Evolutionary conservation across 441 rosid species (phyloP).

Genomic region (Erodium texanum): DNA sequence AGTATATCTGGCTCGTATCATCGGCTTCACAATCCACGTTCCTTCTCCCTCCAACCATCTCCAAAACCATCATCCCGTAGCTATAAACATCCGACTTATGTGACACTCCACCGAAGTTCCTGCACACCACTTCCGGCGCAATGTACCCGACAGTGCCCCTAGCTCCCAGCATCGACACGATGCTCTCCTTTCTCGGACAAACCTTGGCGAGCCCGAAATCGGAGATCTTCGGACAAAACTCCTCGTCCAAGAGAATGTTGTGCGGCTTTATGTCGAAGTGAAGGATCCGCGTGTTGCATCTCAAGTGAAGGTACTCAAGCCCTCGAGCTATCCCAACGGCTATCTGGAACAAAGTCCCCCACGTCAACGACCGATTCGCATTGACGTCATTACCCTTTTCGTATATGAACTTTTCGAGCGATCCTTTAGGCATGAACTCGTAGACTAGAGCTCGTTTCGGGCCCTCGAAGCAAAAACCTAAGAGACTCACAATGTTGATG

Average conservation of each 20-base stretch:
- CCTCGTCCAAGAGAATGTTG: neutral
- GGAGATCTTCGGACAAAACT: slow-evolving; percentile 15
- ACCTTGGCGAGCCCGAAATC: slow-evolving; percentile 14
- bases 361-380: neutral
- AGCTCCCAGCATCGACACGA: slow-evolving; percentile 13
- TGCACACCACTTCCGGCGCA: slow-evolving; percentile 13
- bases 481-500: slow-evolving; percentile 13
- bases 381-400: neutral
- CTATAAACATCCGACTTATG: slow-evolving; percentile 16
- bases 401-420: slow-evolving; percentile 17
- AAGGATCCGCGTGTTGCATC: slow-evolving; percentile 11
- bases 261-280: neutral
- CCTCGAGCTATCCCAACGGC: slow-evolving; percentile 18
- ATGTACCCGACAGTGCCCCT: slow-evolving; percentile 6
- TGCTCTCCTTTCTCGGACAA: slow-evolving; percentile 8
- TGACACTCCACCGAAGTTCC: slow-evolving; percentile 13
- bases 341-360: slow-evolving; percentile 3
- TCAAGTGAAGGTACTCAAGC: slow-evolving; percentile 13
- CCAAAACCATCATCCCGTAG: slow-evolving; percentile 17
- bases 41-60: slow-evolving; percentile 9
- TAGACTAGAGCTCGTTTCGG: slow-evolving; percentile 10
- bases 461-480: slow-evolving; percentile 12
- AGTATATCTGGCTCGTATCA: slow-evolving; percentile 6
- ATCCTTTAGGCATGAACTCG: slow-evolving; percentile 8
- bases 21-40: neutral